Evolutionary conservation across 1,139 yeast genomes (phyloP).

Genomic region (Geotrichum armillariae): DNA sequence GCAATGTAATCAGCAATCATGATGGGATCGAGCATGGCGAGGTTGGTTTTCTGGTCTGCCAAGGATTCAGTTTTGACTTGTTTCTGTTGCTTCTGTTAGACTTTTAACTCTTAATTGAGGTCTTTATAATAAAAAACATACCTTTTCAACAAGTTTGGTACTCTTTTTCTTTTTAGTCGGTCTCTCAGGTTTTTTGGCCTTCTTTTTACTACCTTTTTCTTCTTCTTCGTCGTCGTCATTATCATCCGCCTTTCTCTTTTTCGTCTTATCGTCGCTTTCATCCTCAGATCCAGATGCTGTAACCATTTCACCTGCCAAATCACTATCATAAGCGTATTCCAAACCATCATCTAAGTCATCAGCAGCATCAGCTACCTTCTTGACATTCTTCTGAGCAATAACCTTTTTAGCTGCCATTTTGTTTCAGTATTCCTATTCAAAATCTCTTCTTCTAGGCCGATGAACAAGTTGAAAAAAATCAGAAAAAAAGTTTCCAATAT

Average conservation of each 20-base stretch:
- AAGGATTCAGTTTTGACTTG: constrained; percentile 60
- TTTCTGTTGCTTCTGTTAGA: constrained; percentile 46
- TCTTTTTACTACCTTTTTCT: constrained; percentile 15
- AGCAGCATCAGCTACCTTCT: constrained; percentile 28
- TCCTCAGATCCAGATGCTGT: constrained; percentile 34
- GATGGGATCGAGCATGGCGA: constrained; percentile 55
- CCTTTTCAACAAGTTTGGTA: constrained; percentile 24
- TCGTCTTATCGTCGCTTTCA: constrained; percentile 38
- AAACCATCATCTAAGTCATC: constrained; percentile 74
- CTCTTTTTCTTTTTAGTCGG: constrained; percentile 28
- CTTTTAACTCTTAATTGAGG: constrained; percentile 23
- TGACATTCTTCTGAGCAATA: background rate
- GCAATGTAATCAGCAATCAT: constrained; percentile 62
- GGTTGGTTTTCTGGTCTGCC: constrained; percentile 48
- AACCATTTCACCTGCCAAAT: constrained; percentile 31
- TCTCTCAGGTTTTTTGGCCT: constrained; percentile 24
- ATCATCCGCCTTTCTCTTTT: constrained; percentile 22
- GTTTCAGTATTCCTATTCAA: background rate
- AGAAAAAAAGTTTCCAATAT: background rate
- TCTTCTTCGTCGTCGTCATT: constrained; percentile 24
- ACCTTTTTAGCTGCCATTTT: background rate
- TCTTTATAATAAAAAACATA: constrained; percentile 1
- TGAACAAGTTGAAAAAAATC: background rate
- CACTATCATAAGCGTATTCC: constrained; percentile 51
- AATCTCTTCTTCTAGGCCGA: too few species aligned